These are phyloP conservation scores for Solanum peruvianum DNA, from an alignment of 257 asterid species.

Conservation along the genomic window DNA sequence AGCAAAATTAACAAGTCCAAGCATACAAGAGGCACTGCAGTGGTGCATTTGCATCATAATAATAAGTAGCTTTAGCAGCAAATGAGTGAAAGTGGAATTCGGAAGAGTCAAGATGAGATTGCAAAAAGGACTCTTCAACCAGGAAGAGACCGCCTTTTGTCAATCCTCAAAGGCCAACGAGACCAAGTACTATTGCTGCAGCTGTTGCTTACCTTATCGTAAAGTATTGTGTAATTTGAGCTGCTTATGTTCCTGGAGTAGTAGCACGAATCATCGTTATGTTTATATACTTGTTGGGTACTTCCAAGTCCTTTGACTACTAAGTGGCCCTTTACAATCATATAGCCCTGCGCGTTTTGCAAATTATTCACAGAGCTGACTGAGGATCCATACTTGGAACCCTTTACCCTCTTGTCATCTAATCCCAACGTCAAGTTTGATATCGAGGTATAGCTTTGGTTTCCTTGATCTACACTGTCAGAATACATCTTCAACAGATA, in stretches of 20 bases:
- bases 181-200: constrained; percentile 11
- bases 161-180: background rate
- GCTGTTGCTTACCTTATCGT: constrained; percentile 24
- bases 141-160: background rate
- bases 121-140: background rate
- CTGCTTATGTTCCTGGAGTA: constrained; percentile 46
- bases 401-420: constrained; percentile 13
- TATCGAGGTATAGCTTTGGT: constrained; percentile 22
- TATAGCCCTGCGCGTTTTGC: constrained; percentile 35
- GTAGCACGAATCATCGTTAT: constrained; percentile 16
- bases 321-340: constrained; percentile 39
- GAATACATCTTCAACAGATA: constrained; percentile 14
- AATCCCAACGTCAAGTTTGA: constrained; percentile 40
- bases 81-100: background rate
- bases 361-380: constrained; percentile 17
- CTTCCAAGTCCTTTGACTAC: constrained; percentile 47
- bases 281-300: constrained; percentile 36
- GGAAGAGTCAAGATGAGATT: background rate
- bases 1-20: background rate
- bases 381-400: constrained; percentile 5
- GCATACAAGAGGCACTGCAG: background rate
- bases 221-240: constrained; percentile 52
- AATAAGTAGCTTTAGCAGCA: background rate
- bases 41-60: background rate
- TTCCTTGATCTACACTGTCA: constrained; percentile 19